Conservation (phyloP, 2,329 filamentous ascomycete genomes). For the Diaporthe caulivora region DNA sequence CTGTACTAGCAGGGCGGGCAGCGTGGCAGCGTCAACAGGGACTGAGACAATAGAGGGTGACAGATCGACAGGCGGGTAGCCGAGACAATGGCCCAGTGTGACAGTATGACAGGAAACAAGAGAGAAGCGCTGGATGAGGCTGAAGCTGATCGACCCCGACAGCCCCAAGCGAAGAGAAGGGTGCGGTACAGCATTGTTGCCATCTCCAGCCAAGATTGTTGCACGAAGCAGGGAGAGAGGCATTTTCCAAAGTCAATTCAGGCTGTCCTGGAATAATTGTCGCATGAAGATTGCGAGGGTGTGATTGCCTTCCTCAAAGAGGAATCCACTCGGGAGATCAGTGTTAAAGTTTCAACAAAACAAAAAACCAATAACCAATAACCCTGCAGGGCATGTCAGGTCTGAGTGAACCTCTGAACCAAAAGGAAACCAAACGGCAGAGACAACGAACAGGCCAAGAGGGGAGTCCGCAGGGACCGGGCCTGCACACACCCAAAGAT, state of each 20-base stretch:
- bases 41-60: background rate
- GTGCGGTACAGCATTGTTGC: conserved; percentile 11
- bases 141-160: conserved; percentile 14
- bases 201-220: background rate
- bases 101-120: background rate
- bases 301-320: conserved; percentile 9
- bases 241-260: conserved; percentile 16
- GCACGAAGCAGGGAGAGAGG: background rate
- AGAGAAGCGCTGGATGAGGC: background rate
- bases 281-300: conserved; percentile 25
- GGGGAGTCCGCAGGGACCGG: conserved; percentile 4
- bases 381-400: background rate
- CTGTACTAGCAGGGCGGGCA: too few relatives aligned
- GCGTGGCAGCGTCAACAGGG: background rate
- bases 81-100: conserved; percentile 5
- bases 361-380: background rate
- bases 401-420: too few relatives aligned
- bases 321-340: conserved; percentile 25
- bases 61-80: conserved; percentile 5
- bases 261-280: conserved; percentile 10
- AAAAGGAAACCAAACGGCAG: background rate
- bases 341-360: conserved; percentile 20
- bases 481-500: conserved; percentile 33
- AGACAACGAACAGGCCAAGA: conserved; percentile 27
- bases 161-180: background rate